Evolutionary conservation across 2,329 filamentous ascomycete species (phyloP).

Genomic region (Cercospora sp.): DNA sequence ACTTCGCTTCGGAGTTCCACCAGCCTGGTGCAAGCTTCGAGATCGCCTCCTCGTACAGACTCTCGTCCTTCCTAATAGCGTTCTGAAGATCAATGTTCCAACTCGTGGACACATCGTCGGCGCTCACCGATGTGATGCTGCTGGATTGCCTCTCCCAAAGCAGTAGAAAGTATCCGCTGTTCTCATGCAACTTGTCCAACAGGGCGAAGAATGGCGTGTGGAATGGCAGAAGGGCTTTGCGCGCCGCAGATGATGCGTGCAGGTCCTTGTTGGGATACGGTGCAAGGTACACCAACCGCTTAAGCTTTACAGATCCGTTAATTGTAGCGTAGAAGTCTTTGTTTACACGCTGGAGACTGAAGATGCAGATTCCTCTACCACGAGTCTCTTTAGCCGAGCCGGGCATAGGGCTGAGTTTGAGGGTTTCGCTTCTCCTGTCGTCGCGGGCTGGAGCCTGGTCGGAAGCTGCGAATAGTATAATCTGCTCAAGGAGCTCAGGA

Average conservation of each 20-base stretch:
- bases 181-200: background rate
- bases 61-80: background rate
- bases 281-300: background rate
- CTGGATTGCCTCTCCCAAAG: background rate
- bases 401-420: background rate
- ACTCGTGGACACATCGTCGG: background rate
- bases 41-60: background rate
- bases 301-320: background rate
- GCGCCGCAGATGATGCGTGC: background rate
- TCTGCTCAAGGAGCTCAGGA: background rate
- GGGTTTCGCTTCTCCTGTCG: background rate
- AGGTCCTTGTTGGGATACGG: background rate
- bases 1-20: background rate
- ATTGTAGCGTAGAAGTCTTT: constrained; percentile 1
- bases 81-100: background rate
- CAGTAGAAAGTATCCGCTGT: background rate
- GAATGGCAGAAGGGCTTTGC: background rate
- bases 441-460: background rate
- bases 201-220: background rate
- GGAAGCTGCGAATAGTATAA: background rate
- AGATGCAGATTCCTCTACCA: background rate
- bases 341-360: background rate
- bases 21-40: background rate
- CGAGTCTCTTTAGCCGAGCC: background rate
- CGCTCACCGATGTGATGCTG: no score